Conservation (phyloP, 1,284 basidiomycete genomes). For the Leccinum pachyderme region DNA sequence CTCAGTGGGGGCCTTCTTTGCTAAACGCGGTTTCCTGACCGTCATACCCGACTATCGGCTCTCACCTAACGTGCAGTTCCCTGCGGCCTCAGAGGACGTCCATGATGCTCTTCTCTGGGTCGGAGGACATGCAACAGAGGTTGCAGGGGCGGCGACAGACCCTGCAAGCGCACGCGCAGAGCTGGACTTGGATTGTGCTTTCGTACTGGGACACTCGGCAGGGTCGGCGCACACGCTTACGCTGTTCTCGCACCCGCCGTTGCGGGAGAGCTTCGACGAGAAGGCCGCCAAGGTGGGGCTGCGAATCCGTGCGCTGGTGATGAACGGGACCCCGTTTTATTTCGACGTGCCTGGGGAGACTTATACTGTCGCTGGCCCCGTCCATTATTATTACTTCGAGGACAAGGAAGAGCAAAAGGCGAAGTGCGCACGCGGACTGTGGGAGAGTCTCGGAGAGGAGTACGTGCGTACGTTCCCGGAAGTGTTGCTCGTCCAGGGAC, state of each 20-base stretch:
- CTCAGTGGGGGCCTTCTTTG: slow-evolving; percentile 56
- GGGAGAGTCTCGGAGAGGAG: slow-evolving; percentile 36
- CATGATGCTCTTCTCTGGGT: slow-evolving; percentile 58
- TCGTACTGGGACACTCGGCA: slow-evolving; percentile 58
- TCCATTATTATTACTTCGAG: slow-evolving; percentile 43
- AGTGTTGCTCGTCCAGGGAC: slow-evolving; percentile 46
- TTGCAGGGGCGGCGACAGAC: slow-evolving; percentile 19
- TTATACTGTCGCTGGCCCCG: slow-evolving; percentile 27
- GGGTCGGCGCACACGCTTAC: slow-evolving; percentile 51
- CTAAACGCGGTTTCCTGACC: slow-evolving; percentile 53
- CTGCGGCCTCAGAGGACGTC: slow-evolving; percentile 51
- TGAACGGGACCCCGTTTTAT: slow-evolving; percentile 46
- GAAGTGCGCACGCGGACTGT: slow-evolving; percentile 41
- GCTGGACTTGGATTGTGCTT: slow-evolving; percentile 42
- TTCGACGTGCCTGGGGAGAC: slow-evolving; percentile 28
- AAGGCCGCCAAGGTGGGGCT: slow-evolving; percentile 28
- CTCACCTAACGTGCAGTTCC: slow-evolving; percentile 51
- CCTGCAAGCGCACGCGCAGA: slow-evolving; percentile 25
- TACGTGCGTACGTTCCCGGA: slow-evolving; percentile 42
- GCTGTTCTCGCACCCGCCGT: slow-evolving; percentile 39
- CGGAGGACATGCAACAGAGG: slow-evolving; percentile 36
- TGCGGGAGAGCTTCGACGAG: slow-evolving; percentile 23
- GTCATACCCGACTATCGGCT: slow-evolving; percentile 66
- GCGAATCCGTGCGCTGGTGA: slow-evolving; percentile 44
- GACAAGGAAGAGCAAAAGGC: slow-evolving; percentile 38